phyloP scores from a whole-genome alignment of 2,329 filamentous ascomycete genomes.

The Coleophoma crateriformis region DNA sequence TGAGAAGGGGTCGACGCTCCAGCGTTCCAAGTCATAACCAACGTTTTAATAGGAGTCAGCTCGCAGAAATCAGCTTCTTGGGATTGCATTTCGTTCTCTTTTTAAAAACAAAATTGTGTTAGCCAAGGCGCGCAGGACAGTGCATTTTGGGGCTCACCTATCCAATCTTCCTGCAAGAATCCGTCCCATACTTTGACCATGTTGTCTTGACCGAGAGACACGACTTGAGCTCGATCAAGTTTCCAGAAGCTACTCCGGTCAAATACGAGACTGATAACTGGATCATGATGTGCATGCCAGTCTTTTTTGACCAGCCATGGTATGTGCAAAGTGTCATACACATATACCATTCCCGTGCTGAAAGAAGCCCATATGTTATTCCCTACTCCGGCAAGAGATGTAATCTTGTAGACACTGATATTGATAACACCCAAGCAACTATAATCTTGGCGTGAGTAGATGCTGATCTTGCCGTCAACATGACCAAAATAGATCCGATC shows the following conservation, averaged over 20 bases:
- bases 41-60: slow-evolving; percentile 74
- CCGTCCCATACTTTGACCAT: slow-evolving; percentile 86
- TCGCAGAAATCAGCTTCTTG: slow-evolving; percentile 78
- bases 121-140: too few relatives aligned
- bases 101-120: neutral
- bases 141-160: slow-evolving; percentile 43
- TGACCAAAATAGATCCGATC: slow-evolving; percentile 88
- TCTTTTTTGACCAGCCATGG: slow-evolving; percentile 93
- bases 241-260: slow-evolving; percentile 83
- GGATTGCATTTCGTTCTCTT: slow-evolving; percentile 78
- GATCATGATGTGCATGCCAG: slow-evolving; percentile 85
- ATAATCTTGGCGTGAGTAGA: slow-evolving; percentile 77
- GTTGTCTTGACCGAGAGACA: slow-evolving; percentile 84
- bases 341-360: slow-evolving; percentile 88
- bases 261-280: slow-evolving; percentile 70
- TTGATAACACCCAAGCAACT: slow-evolving; percentile 75
- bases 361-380: slow-evolving; percentile 87
- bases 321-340: slow-evolving; percentile 78
- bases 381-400: slow-evolving; percentile 74
- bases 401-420: slow-evolving; percentile 93
- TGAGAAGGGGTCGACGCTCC: slow-evolving; percentile 90
- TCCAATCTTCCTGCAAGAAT: slow-evolving; percentile 86
- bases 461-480: slow-evolving; percentile 85
- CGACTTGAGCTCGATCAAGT: slow-evolving; percentile 75
- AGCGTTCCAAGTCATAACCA: slow-evolving; percentile 94